Evolutionary conservation across 139 green algal genomes (phyloP).

Genomic region (Auxenochlorella protothecoides): DNA sequence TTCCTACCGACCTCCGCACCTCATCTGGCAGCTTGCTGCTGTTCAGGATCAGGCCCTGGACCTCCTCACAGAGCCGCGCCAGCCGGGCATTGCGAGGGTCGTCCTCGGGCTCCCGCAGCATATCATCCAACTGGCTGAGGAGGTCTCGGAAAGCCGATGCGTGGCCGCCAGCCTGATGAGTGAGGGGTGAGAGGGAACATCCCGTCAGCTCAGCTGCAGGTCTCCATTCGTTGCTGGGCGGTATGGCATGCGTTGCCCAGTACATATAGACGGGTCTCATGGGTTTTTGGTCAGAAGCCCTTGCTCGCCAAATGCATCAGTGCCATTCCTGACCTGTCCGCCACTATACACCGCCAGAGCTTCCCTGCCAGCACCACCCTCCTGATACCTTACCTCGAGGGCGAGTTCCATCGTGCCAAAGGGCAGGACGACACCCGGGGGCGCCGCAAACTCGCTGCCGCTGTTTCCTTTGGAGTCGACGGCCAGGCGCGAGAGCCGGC

Average conservation of each 20-base stretch:
- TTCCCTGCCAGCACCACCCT: too few species aligned
- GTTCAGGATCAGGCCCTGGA: neutral
- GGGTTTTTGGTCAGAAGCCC: too few species aligned
- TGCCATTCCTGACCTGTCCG: neutral
- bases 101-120: neutral
- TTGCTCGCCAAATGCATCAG: too few species aligned
- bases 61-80: neutral
- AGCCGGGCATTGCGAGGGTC: neutral
- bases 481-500: constrained; percentile 31
- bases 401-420: constrained; percentile 84
- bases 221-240: too few species aligned
- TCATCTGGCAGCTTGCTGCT: neutral
- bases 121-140: neutral
- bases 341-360: too few species aligned
- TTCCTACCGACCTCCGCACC: too few species aligned
- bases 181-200: too few species aligned
- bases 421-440: constrained; percentile 61
- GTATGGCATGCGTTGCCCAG: neutral
- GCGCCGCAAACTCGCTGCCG: constrained; percentile 34
- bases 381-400: constrained; percentile 19
- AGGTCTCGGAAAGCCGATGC: too few species aligned
- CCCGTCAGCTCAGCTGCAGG: too few species aligned
- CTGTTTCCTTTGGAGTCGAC: neutral
- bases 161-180: too few species aligned
- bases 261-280: neutral